Evolutionary conservation across 2,329 filamentous ascomycete species (phyloP).

Genomic region (Blastomyces gilchristii): DNA sequence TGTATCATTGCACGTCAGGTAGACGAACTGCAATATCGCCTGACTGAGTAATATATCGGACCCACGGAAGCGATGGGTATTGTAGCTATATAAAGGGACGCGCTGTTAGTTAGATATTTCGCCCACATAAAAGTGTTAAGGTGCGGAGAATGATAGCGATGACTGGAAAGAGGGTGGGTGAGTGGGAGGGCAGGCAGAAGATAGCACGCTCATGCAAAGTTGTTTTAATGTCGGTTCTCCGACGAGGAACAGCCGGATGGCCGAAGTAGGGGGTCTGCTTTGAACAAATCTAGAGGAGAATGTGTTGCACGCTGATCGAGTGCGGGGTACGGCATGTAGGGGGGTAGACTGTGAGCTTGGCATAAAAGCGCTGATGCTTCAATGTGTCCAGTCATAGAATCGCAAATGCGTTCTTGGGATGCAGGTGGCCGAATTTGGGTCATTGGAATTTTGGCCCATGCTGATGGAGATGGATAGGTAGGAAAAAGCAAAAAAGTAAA

Average conservation of each 20-base stretch:
- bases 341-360: neutral
- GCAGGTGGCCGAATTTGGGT: slow-evolving; percentile 11
- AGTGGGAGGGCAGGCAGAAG: no score
- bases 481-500: slow-evolving; percentile 7
- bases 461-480: neutral
- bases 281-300: neutral
- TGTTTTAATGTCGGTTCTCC: neutral
- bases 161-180: neutral
- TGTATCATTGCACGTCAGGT: slow-evolving; percentile 68
- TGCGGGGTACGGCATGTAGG: neutral
- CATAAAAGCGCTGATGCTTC: neutral
- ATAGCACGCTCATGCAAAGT: neutral
- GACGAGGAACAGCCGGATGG: neutral
- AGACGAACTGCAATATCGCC: slow-evolving; percentile 91
- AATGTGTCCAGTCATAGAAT: neutral
- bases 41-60: slow-evolving; percentile 96
- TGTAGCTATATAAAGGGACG: slow-evolving; percentile 54
- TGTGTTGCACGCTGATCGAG: neutral
- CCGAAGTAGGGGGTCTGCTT: neutral
- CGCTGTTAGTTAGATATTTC: neutral
- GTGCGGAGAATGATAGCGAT: slow-evolving; percentile 2
- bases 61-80: slow-evolving; percentile 97
- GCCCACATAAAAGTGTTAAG: neutral
- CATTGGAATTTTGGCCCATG: neutral
- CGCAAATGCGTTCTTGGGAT: neutral